Evolutionary conservation across 768 basidiomycete species (phyloP).

Genomic region (Pholiota conissans): DNA sequence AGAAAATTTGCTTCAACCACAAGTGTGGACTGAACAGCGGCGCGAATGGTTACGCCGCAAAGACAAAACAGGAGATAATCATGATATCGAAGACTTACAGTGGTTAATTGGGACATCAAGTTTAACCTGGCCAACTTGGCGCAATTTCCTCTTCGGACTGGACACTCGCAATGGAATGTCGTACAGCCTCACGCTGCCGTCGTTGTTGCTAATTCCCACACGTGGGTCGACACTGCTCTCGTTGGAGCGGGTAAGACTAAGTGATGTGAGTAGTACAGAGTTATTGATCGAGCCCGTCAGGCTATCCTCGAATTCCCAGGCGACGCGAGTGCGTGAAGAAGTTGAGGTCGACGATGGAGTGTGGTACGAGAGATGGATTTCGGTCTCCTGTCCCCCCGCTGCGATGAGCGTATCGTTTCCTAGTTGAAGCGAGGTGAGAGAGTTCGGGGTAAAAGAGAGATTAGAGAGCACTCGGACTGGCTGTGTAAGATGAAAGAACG

Average conservation of each 20-base stretch:
- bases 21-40: neutral
- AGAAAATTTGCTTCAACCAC: neutral
- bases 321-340: conserved; percentile 21
- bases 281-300: conserved; percentile 79
- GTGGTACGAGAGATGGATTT: conserved; percentile 61
- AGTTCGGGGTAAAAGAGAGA: conserved; percentile 62
- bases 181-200: conserved; percentile 78
- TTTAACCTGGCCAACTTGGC: conserved; percentile 51
- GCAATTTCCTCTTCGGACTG: conserved; percentile 39
- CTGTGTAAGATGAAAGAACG: conserved; percentile 22
- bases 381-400: conserved; percentile 72
- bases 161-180: conserved; percentile 61
- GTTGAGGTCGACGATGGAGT: conserved; percentile 32
- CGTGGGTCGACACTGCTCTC: conserved; percentile 73
- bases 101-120: conserved; percentile 80
- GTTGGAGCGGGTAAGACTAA: conserved; percentile 58
- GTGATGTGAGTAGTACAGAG: conserved; percentile 66
- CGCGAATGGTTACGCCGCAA: neutral
- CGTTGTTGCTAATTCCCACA: conserved; percentile 85
- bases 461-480: conserved; percentile 49
- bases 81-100: conserved; percentile 46
- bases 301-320: conserved; percentile 59
- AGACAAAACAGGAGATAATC: neutral
- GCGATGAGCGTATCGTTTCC: conserved; percentile 67
- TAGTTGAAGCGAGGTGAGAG: conserved; percentile 56